phyloP scores from a whole-genome alignment of 2,329 filamentous ascomycete genomes.

The Ceratocystis diversiconidia region DNA sequence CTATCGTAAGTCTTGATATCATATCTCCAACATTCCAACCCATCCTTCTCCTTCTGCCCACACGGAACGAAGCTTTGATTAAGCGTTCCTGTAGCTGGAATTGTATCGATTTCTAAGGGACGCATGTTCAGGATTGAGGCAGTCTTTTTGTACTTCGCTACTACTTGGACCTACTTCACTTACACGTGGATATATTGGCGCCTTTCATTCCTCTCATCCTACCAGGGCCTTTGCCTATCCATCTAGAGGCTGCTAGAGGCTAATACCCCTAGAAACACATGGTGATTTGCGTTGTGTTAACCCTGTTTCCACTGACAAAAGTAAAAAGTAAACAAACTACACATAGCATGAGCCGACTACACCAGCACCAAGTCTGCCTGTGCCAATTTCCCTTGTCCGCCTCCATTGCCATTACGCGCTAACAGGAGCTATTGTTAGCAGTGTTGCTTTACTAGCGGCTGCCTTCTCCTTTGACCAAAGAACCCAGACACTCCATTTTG shows the following conservation, averaged over 20 bases:
- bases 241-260: not conserved
- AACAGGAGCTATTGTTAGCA: not conserved
- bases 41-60: not conserved
- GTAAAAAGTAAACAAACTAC: not conserved
- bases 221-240: not conserved
- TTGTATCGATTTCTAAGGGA: constrained; percentile 1
- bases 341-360: not conserved
- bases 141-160: not conserved
- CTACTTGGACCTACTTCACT: not conserved
- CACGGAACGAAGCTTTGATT: not conserved
- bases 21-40: not conserved
- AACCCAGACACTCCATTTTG: not conserved
- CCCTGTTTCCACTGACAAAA: constrained; percentile 1
- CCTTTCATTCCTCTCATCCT: not conserved
- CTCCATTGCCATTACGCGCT: too few relatives aligned
- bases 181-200: not conserved
- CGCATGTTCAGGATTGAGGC: not conserved
- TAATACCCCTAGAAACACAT: not conserved
- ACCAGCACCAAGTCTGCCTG: not conserved
- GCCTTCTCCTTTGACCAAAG: not conserved
- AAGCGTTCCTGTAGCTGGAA: constrained; percentile 2
- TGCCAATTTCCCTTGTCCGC: not conserved
- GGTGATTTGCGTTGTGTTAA: not conserved
- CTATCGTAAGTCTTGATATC: not conserved
- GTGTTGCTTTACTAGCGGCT: not conserved